Conservation (phyloP, 208 protist species). For the Wallacemonas sp. region DNA sequence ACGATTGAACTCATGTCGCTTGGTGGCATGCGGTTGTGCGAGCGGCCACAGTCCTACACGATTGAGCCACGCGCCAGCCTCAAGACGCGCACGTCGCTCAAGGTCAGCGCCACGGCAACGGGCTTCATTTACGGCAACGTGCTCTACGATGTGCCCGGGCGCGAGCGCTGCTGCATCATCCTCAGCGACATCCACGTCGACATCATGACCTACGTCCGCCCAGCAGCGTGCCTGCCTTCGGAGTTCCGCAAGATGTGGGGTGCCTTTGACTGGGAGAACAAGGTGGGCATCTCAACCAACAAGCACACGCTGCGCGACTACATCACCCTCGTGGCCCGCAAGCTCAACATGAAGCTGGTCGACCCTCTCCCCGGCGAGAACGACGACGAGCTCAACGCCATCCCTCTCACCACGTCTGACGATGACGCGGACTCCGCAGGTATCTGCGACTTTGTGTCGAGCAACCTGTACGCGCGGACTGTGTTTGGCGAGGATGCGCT, state of each 20-base stretch:
- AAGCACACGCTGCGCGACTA: slow-evolving; percentile 86
- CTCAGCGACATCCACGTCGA: slow-evolving; percentile 98
- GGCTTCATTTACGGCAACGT: slow-evolving; percentile 98
- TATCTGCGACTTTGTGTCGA: slow-evolving; percentile 94
- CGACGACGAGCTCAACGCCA: slow-evolving; percentile 33
- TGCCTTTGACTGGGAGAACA: slow-evolving; percentile 99
- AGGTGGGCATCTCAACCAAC: slow-evolving; percentile 91
- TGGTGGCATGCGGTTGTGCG: slow-evolving; percentile 97
- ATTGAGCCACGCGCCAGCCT: slow-evolving; percentile 87
- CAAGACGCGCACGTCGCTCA: slow-evolving; percentile 94
- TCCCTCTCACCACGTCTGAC: slow-evolving; percentile 28
- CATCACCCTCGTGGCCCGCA: slow-evolving; percentile 87
- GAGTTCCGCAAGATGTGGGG: slow-evolving; percentile 98
- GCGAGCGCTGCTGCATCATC: slow-evolving; percentile 91
- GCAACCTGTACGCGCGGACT: slow-evolving; percentile 96
- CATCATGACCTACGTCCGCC: slow-evolving; percentile 99
- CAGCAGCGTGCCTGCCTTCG: slow-evolving; percentile 79
- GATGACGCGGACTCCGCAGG: slow-evolving; percentile 44
- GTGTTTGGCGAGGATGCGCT: slow-evolving; percentile 98
- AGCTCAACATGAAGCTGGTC: slow-evolving; percentile 95
- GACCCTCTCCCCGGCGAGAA: slow-evolving; percentile 31
- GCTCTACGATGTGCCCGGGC: slow-evolving; percentile 93
- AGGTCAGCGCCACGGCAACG: slow-evolving; percentile 97
- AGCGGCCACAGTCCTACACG: slow-evolving; percentile 94
- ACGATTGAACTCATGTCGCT: slow-evolving; percentile 96